Conservation (phyloP, 2,329 filamentous ascomycete species). For the Clonostachys rosea region DNA sequence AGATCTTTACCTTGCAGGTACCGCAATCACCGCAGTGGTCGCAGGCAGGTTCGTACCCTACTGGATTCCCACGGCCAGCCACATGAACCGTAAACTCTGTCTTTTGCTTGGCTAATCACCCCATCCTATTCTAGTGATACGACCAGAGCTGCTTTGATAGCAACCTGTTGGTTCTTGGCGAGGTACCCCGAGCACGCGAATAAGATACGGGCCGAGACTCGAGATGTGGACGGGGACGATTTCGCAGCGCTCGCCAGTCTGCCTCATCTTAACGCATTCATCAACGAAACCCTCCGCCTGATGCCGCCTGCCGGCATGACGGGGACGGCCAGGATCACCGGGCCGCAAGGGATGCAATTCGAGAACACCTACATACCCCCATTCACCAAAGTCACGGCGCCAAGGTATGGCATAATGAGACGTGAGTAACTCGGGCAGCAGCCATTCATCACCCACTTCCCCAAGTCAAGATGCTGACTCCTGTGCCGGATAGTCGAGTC, state of each 20-base stretch:
- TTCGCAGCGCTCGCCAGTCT: neutral
- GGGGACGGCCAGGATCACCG: constrained; percentile 17
- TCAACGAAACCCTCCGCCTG: constrained; percentile 1
- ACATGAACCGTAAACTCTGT: too few relatives aligned
- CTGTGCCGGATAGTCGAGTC: neutral
- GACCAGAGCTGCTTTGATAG: too few relatives aligned
- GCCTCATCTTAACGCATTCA: neutral
- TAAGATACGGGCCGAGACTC: neutral
- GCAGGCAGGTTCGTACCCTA: neutral
- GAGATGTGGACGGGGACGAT: neutral
- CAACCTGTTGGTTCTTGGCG: neutral
- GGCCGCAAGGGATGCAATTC: constrained; percentile 22
- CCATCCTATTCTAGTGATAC: too few relatives aligned
- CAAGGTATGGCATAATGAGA: constrained; percentile 1
- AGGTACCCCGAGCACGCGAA: neutral
- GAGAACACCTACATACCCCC: constrained; percentile 18
- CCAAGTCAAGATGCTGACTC: too few relatives aligned
- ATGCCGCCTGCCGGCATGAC: constrained; percentile 1
- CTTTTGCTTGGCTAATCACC: too few relatives aligned
- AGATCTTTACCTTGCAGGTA: neutral
- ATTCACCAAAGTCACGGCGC: constrained; percentile 6
- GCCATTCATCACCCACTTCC: too few relatives aligned
- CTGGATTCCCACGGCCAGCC: too few relatives aligned
- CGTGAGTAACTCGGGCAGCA: neutral
- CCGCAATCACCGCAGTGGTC: neutral